These are phyloP conservation scores for Chlorella ohadii DNA, from an alignment of 139 green algal genomes.

Conservation along the genomic window DNA sequence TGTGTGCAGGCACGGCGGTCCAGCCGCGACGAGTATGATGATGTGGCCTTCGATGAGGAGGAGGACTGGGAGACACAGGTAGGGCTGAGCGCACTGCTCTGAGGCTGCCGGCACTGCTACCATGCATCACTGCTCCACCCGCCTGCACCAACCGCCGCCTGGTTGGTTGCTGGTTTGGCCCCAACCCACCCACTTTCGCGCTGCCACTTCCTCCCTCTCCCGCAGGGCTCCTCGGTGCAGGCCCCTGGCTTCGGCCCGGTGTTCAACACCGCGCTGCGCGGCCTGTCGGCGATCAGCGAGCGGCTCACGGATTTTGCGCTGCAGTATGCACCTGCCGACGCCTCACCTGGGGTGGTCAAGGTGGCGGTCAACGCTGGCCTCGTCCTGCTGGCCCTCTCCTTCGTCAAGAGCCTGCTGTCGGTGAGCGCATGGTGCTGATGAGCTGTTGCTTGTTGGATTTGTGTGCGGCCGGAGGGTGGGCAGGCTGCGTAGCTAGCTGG, in stretches of 20 bases:
- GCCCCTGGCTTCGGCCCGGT: neutral
- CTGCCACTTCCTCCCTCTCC: neutral
- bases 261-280: neutral
- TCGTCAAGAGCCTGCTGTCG: conserved; percentile 59
- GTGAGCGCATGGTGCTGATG: conserved; percentile 32
- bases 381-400: conserved; percentile 48
- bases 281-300: neutral
- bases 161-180: too few species aligned
- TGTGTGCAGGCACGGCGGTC: neutral
- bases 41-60: conserved; percentile 46
- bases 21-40: conserved; percentile 14
- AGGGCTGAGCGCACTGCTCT: neutral
- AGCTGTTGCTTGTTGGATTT: too few species aligned
- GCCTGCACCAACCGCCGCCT: too few species aligned
- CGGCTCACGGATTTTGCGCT: neutral
- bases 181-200: neutral
- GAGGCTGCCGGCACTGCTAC: neutral
- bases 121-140: too few species aligned
- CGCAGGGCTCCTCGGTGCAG: conserved; percentile 6
- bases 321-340: conserved; percentile 21
- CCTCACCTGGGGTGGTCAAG: conserved; percentile 33
- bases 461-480: too few species aligned
- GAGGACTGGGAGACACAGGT: conserved; percentile 39
- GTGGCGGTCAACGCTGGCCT: conserved; percentile 49
- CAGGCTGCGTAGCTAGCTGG: too few species aligned